phyloP scores from a whole-genome alignment of 2,329 filamentous ascomycete genomes.

The Exophiala alcalophila region DNA sequence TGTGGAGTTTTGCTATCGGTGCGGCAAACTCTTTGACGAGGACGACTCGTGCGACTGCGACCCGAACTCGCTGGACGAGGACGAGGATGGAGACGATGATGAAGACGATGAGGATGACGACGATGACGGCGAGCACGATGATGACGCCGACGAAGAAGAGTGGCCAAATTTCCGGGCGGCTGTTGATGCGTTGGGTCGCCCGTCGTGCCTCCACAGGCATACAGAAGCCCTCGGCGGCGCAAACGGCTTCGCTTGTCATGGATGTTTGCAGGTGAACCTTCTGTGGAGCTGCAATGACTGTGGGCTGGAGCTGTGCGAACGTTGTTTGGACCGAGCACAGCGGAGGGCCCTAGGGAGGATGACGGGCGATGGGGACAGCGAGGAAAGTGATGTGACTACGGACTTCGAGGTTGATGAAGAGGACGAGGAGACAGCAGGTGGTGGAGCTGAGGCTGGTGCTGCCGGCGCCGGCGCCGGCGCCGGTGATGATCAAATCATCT shows the following conservation, averaged over 20 bases:
- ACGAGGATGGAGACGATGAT: constrained; percentile 9
- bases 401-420: no score
- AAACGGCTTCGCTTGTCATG: constrained; percentile 1
- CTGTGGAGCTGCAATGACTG: constrained; percentile 4
- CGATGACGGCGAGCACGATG: constrained; percentile 2
- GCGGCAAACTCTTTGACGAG: constrained; percentile 19
- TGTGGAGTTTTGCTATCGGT: constrained; percentile 26
- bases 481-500: no score
- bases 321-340: background rate
- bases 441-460: no score
- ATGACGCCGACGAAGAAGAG: constrained; percentile 1
- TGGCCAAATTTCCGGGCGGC: constrained; percentile 4
- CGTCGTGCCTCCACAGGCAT: constrained; percentile 1
- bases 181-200: constrained; percentile 1
- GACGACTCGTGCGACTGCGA: constrained; percentile 8
- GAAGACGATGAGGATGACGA: constrained; percentile 3
- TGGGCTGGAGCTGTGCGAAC: constrained; percentile 5
- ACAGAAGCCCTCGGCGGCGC: background rate
- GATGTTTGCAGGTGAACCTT: background rate
- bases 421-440: no score
- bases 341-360: no score
- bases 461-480: no score
- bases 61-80: background rate
- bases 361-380: no score
- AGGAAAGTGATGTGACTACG: no score